Conservation (phyloP, 495 filamentous ascomycete species). For the Penicillium canescens region DNA sequence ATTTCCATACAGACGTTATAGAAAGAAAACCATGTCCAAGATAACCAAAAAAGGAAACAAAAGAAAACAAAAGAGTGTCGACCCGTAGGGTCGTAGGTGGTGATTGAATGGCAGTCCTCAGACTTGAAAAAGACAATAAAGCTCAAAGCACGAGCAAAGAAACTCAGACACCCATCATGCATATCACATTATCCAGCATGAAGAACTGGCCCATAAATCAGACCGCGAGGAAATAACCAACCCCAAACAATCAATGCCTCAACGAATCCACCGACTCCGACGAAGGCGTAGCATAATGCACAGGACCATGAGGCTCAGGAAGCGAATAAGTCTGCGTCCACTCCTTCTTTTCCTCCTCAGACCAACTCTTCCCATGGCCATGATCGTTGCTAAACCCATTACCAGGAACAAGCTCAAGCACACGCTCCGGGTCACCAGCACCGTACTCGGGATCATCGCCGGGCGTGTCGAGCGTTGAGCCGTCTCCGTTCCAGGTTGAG, state of each 20-base stretch:
- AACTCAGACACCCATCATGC: background rate
- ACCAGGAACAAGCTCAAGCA: slow-evolving; percentile 24
- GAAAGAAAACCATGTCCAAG: background rate
- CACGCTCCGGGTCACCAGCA: slow-evolving; percentile 24
- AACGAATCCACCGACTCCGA: background rate
- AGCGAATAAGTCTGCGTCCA: slow-evolving; percentile 3
- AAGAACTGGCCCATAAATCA: too few species aligned
- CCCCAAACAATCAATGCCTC: too few species aligned
- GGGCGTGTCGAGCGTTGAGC: slow-evolving; percentile 31
- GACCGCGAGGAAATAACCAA: too few species aligned
- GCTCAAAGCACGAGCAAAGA: background rate
- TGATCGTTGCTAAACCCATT: slow-evolving; percentile 3
- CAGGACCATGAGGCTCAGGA: slow-evolving; percentile 6
- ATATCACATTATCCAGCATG: background rate
- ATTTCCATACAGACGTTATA: background rate
- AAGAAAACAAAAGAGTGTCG: background rate
- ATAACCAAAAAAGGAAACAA: background rate
- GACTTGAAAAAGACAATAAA: background rate
- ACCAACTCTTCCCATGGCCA: background rate
- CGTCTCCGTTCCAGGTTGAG: slow-evolving; percentile 35
- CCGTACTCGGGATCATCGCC: slow-evolving; percentile 38
- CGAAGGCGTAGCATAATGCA: background rate
- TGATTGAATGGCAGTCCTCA: background rate
- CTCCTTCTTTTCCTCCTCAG: slow-evolving; percentile 8
- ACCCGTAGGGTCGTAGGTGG: background rate